Conservation (phyloP, 164 flowering plant species). For the Nymphaea thermarum region DNA sequence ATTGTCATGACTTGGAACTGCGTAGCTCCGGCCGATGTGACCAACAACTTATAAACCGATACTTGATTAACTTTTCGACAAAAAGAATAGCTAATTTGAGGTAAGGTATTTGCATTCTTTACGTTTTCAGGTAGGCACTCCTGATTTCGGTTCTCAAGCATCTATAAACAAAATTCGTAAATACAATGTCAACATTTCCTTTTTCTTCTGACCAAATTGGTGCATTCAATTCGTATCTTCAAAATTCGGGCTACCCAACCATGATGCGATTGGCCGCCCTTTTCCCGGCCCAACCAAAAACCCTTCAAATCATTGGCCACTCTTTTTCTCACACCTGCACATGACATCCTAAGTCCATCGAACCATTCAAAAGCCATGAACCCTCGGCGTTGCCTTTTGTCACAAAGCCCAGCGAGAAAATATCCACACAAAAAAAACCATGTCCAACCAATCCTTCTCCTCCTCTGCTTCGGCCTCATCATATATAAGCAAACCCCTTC, state of each 20-base stretch:
- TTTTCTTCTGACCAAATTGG: too few species aligned
- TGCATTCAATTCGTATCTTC: too few species aligned
- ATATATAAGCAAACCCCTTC: background rate
- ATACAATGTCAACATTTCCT: too few species aligned
- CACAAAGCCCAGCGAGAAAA: conserved; percentile 1
- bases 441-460: conserved; percentile 1
- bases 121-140: too few species aligned
- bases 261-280: background rate
- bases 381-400: background rate
- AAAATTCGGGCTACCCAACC: background rate
- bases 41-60: too few species aligned
- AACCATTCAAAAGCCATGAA: background rate
- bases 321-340: background rate
- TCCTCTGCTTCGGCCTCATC: background rate
- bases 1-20: too few species aligned
- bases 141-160: too few species aligned
- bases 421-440: background rate
- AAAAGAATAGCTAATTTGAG: too few species aligned
- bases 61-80: too few species aligned
- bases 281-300: background rate
- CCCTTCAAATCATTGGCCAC: background rate
- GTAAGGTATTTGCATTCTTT: too few species aligned
- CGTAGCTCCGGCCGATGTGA: too few species aligned
- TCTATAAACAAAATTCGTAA: too few species aligned
- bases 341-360: background rate